Evolutionary conservation across 768 basidiomycete genomes (phyloP), one percentile per base, ranked within the genome.

Genomic region (Postia placenta): DNA sequence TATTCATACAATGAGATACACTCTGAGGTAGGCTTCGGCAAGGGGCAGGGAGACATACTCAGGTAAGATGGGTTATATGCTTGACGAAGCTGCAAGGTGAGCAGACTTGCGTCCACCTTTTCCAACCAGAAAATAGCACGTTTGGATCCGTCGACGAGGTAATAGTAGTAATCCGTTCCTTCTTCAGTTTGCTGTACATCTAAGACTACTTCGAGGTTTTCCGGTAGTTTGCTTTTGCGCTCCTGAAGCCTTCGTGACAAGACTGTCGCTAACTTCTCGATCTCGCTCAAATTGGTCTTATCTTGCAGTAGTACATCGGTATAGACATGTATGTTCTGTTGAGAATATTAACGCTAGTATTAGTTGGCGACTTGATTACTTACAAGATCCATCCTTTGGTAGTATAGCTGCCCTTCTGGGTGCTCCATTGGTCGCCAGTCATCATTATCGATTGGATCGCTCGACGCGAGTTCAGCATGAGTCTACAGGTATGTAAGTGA

Each of bases 91-190:
- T n/a, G 38, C 2, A 20, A 4, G 5, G 48, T 50, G 3, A 55
- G 20, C 3, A 49, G 19, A 3, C 38, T 22, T 1, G 25, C 36
- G 12, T 48, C 44, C 3, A 58, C 56, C 27, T 50, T 45, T 7
- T 58, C 51, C 17, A 58, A 26, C 56, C 56, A 58, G 38, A 55
- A 52, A 2, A 58, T 38, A 15, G 44, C 37, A 24, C 46, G 40
- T 1, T 20, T 35, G 1, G 36, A 5, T 47, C 20, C 36, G 22
- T 42, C 53, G 20, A 42, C 50, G 15, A 53, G 38, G 24, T 58
- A 58, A 20, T 58, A 58, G 5, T 5, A 43, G 11, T 15, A 17
- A 14, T 42, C 48, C 40, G 19, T 30, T 3, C 22, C 48, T 11
- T 15, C 24, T 33, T 24, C 41, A 15, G 14, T 12, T 24, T 28